Percentiles rank a stretch among this genome's conserved stretches.
Evolutionary conservation across 2,329 filamentous ascomycete genomes (phyloP).

Genomic region (Fusarium clavum): DNA sequence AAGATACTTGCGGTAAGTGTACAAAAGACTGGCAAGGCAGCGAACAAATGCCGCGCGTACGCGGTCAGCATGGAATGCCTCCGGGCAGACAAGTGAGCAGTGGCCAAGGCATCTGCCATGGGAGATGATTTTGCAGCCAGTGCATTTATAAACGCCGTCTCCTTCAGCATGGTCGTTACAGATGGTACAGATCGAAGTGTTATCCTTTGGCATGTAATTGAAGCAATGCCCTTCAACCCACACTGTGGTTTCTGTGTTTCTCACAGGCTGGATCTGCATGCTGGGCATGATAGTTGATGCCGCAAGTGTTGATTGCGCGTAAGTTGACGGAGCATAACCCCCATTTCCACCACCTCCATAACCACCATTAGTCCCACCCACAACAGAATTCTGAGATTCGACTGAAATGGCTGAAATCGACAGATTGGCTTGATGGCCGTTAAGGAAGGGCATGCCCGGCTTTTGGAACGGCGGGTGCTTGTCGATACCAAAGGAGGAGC

Average conservation of each 20-base stretch:
- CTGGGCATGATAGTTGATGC: slow-evolving; percentile 89
- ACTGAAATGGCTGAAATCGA: slow-evolving; percentile 70
- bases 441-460: slow-evolving; percentile 79
- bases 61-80: slow-evolving; percentile 71
- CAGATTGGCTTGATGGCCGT: slow-evolving; percentile 69
- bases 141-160: slow-evolving; percentile 81
- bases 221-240: slow-evolving; percentile 91
- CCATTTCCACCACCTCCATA: slow-evolving; percentile 53
- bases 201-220: slow-evolving; percentile 71
- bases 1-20: slow-evolving; percentile 73
- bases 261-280: slow-evolving; percentile 82
- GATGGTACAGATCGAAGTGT: slow-evolving; percentile 72
- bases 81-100: slow-evolving; percentile 72
- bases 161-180: slow-evolving; percentile 79
- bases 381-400: slow-evolving; percentile 76
- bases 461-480: slow-evolving; percentile 74
- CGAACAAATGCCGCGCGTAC: slow-evolving; percentile 73
- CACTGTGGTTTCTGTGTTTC: slow-evolving; percentile 80
- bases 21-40: slow-evolving; percentile 73
- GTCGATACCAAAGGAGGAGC: slow-evolving; percentile 91
- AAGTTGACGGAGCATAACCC: slow-evolving; percentile 82
- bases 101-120: slow-evolving; percentile 72
- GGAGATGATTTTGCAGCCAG: slow-evolving; percentile 68
- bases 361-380: slow-evolving; percentile 49
- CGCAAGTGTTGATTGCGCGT: slow-evolving; percentile 86